Conservation (phyloP, 805 yeast species). For the Schizosaccharomyces osmophilus region DNA sequence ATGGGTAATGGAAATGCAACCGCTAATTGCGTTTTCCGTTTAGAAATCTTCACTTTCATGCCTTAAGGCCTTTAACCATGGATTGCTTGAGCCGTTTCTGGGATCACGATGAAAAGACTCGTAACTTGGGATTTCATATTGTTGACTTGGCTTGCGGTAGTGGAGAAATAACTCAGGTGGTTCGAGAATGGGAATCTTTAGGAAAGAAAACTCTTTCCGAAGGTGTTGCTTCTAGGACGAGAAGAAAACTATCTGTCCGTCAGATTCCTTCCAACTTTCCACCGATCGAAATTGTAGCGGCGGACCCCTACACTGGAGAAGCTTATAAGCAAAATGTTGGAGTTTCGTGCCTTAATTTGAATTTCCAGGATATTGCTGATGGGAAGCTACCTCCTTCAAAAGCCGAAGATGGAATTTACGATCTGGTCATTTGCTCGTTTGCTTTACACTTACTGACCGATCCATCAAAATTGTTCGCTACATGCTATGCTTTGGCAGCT, state of each 20-base stretch:
- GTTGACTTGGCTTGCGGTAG: not conserved
- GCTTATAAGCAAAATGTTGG: not conserved
- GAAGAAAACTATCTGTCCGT: not conserved
- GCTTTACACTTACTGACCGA: not conserved
- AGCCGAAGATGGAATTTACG: not conserved
- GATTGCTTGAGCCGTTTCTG: not conserved
- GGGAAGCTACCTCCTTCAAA: not conserved
- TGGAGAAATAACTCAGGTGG: not conserved
- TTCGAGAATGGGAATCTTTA: not conserved
- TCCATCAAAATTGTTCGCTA: not conserved
- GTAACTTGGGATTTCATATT: not conserved
- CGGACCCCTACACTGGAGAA: not conserved
- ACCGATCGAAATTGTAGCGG: not conserved
- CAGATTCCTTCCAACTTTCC: not conserved
- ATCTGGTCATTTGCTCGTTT: not conserved
- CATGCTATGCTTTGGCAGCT: not conserved
- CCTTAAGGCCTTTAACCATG: not conserved
- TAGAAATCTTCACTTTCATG: not conserved
- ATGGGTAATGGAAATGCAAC: not conserved
- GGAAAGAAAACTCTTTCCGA: not conserved
- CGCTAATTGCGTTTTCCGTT: too few species aligned
- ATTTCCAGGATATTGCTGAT: not conserved
- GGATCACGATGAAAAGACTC: not conserved
- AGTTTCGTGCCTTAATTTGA: not conserved
- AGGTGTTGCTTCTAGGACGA: not conserved